Percentiles rank a stretch among this genome's conserved stretches.
Evolutionary conservation across 1,284 basidiomycete genomes (phyloP).

Genomic region (Malassezia yamatoensis): DNA sequence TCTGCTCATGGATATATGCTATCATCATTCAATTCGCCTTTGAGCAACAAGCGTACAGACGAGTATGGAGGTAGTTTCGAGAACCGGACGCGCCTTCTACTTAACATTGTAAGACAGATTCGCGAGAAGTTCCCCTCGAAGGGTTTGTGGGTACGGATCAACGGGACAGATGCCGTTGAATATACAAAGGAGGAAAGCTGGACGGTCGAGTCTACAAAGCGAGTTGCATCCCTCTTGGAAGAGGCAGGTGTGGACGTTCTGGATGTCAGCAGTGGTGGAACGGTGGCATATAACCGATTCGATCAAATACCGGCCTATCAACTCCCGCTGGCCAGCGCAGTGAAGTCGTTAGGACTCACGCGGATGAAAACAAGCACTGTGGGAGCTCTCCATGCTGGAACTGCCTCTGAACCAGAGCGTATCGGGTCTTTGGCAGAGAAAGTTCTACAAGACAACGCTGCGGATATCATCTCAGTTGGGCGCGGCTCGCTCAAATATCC

Average conservation of each 20-base stretch:
- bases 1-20: conserved; percentile 56
- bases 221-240: conserved; percentile 29
- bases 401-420: conserved; percentile 18
- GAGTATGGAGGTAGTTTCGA: conserved; percentile 44
- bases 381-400: conserved; percentile 37
- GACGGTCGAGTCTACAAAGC: conserved; percentile 30
- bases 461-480: conserved; percentile 31
- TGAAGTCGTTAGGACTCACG: conserved; percentile 22
- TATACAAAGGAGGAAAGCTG: conserved; percentile 25
- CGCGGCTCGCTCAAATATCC: conserved; percentile 34
- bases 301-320: conserved; percentile 33
- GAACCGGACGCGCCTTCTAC: conserved; percentile 29
- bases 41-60: conserved; percentile 42
- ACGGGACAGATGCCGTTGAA: conserved; percentile 38
- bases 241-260: conserved; percentile 37
- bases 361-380: conserved; percentile 35
- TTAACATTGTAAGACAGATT: conserved; percentile 27
- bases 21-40: conserved; percentile 50
- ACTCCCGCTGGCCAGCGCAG: conserved; percentile 26
- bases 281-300: conserved; percentile 31
- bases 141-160: conserved; percentile 41
- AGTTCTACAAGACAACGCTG: conserved; percentile 23
- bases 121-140: conserved; percentile 33
- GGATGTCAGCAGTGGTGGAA: conserved; percentile 35
- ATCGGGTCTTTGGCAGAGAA: conserved; percentile 34